Evolutionary conservation across 257 asterid genomes (phyloP).

Genomic region (Leonotis leonurus): DNA sequence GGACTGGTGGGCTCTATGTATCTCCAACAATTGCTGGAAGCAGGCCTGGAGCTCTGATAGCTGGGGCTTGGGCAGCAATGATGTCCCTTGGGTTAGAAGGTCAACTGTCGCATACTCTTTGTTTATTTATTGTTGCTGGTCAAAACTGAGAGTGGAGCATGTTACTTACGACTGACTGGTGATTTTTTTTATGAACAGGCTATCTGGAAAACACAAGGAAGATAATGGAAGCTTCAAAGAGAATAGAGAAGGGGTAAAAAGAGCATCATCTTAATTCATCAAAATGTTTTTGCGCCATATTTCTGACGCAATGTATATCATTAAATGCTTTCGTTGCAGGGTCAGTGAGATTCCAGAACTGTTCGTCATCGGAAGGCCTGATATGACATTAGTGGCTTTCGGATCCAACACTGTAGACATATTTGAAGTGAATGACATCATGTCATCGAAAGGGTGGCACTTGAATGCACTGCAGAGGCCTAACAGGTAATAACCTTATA

Average conservation of each 20-base stretch:
- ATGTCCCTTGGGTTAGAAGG: conserved; percentile 96
- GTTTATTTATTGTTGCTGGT: conserved; percentile 5
- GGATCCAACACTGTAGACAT: conserved; percentile 78
- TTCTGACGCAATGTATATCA: not conserved
- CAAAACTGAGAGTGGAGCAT: not conserved
- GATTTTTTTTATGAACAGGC: conserved; percentile 35
- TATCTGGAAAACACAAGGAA: conserved; percentile 80
- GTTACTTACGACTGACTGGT: conserved; percentile 16
- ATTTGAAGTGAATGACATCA: conserved; percentile 82
- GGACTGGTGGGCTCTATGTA: conserved; percentile 97
- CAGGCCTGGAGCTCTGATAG: conserved; percentile 91
- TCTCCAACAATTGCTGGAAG: conserved; percentile 98
- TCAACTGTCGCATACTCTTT: conserved; percentile 5
- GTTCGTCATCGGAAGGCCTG: conserved; percentile 79
- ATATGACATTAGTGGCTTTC: conserved; percentile 93
- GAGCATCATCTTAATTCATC: not conserved
- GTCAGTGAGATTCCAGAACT: conserved; percentile 66
- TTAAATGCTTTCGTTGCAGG: conserved; percentile 30
- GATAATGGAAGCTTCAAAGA: conserved; percentile 94
- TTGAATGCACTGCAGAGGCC: conserved; percentile 96
- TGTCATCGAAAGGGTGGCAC: conserved; percentile 97
- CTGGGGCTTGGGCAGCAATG: conserved; percentile 99
- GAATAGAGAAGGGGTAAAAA: conserved; percentile 87
- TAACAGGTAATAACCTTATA: conserved; percentile 71
- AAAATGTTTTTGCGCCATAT: not conserved